These are phyloP conservation scores for Patellifolia procumbens DNA, from an alignment of 179 eudicot genomes.

Conservation along the genomic window DNA sequence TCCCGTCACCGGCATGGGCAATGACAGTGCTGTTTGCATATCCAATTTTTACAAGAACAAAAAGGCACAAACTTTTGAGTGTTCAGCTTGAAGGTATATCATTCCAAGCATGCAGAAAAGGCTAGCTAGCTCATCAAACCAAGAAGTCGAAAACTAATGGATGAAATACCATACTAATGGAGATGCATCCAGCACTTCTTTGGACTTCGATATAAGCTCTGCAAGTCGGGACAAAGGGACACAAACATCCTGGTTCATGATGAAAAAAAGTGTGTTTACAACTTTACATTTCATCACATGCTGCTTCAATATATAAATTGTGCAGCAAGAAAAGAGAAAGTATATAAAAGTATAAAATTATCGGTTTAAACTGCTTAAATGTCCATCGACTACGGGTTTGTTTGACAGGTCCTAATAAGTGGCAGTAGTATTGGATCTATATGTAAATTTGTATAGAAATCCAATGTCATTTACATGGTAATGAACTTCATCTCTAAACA, in stretches of 20 bases:
- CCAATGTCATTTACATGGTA: too few relatives aligned
- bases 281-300: not conserved
- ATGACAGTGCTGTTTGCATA: constrained; percentile 65
- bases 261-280: not conserved
- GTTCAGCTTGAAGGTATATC: constrained; percentile 2
- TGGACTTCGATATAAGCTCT: constrained; percentile 84
- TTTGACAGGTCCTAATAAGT: too few relatives aligned
- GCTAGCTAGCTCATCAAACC: constrained; percentile 3
- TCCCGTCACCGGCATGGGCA: constrained; percentile 99
- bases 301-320: not conserved
- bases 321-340: not conserved
- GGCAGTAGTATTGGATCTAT: too few relatives aligned
- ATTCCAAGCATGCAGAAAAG: not conserved
- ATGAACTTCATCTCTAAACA: too few relatives aligned
- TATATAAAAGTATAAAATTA: not conserved
- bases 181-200: constrained; percentile 80
- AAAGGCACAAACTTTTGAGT: not conserved
- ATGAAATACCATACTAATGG: constrained; percentile 64
- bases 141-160: not conserved
- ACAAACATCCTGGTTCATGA: constrained; percentile 77
- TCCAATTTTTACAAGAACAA: not conserved
- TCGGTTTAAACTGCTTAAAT: not conserved
- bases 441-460: too few relatives aligned
- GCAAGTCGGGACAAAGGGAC: constrained; percentile 91
- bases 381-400: too few relatives aligned